Evolutionary conservation across 768 basidiomycete species (phyloP), one percentile per base, ranked within the genome.

Genomic region (Lactarius sp.): DNA sequence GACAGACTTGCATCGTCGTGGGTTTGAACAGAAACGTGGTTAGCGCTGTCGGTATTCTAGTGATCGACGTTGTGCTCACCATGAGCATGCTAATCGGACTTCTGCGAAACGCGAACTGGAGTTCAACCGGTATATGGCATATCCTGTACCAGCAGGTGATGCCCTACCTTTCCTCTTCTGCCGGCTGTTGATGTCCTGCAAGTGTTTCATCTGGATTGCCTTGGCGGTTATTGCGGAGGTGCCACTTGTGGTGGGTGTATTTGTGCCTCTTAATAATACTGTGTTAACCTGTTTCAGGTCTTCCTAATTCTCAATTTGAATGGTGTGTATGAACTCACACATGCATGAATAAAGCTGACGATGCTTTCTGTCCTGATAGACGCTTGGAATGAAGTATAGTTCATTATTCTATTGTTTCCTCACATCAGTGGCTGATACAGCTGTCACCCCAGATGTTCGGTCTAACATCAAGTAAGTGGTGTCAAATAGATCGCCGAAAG

Each of bases 131-230:
- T 44, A 50, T 58, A 36, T 58, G 57, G 57, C 8, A 37, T 22
- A 14, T 58, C 8, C 47, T 58, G 16, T 58, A 58, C 36, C 57
- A 58, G 50, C 47, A 59, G 36, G 57, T 59, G n/a, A 51, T 14
- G 12, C 42, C 1, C n/a, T 13, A 6, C 46, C n/a, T 20, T 18
- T 34, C 44, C 14, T 36, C 41, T 33, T 33, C 5, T 20, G 33
- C 20, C 1, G n/a, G 33, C 33, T 44, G 14, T 13, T 60, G n/a
- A 46, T 8, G 2, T 14, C 7, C 33, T 44, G 16, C n/a, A 14
- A 60, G 59, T 60, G 51, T 44, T 44, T 60, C 6, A 44, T 60
- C 14, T 60, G 59, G 59, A 60, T 60, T 16, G 31, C 14, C 12
- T 34, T 60, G 41, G 59, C 51, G 1, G 13, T 8, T 7, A 16